phyloP scores from a whole-genome alignment of 352 stramenopile genomes.

The Globisporangium alternatum region DNA sequence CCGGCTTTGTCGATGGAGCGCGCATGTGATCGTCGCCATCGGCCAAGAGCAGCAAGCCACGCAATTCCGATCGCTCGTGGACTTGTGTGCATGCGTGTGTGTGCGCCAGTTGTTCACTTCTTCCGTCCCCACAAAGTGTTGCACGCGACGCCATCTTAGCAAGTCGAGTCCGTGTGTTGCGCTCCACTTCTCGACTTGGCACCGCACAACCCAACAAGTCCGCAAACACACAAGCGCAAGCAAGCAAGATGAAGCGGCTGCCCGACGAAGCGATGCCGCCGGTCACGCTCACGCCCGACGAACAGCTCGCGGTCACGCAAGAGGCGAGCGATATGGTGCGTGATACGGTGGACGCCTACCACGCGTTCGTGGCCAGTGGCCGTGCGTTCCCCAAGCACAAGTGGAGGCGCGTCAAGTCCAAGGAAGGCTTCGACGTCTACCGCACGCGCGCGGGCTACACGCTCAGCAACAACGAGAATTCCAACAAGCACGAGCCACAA shows the following conservation, averaged over 20 bases:
- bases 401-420: constrained; percentile 18
- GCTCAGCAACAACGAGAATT: background rate
- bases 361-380: constrained; percentile 4
- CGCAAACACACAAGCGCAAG: background rate
- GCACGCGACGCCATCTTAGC: too few species aligned
- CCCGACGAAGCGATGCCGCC: constrained; percentile 10
- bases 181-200: too few species aligned
- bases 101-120: too few species aligned
- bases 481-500: too few species aligned
- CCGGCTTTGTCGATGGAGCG: too few species aligned
- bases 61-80: too few species aligned
- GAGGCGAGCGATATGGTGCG: constrained; percentile 5
- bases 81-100: too few species aligned
- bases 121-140: too few species aligned
- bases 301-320: background rate
- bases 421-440: constrained; percentile 2
- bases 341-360: constrained; percentile 11
- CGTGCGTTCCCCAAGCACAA: constrained; percentile 6
- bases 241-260: background rate
- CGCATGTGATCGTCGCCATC: too few species aligned
- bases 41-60: too few species aligned
- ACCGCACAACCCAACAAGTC: background rate
- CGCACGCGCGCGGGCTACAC: background rate
- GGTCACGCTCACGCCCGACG: constrained; percentile 8
- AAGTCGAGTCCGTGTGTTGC: too few species aligned